Conservation (phyloP, 1,284 basidiomycete species). For the Malassezia globosa region DNA sequence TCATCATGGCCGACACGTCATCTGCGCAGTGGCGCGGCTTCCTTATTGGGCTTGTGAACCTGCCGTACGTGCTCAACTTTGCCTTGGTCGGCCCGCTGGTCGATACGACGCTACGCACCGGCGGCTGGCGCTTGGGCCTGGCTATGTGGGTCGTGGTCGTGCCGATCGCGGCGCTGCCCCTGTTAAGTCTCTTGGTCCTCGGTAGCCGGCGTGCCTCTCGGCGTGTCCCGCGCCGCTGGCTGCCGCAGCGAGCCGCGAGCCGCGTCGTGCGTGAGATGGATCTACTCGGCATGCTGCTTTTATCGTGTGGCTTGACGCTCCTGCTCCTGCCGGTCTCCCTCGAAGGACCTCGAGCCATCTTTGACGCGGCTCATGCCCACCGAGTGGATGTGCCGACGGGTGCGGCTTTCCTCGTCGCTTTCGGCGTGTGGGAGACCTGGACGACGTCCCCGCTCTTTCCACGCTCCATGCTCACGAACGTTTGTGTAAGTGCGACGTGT, state of each 20-base stretch:
- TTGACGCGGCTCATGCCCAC: background rate
- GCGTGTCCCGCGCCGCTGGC: background rate
- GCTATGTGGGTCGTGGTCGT: conserved; percentile 51
- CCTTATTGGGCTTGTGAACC: conserved; percentile 53
- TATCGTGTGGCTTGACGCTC: conserved; percentile 54
- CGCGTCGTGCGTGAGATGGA: conserved; percentile 53
- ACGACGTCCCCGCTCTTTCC: conserved; percentile 51
- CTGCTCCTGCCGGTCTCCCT: conserved; percentile 62
- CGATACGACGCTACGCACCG: conserved; percentile 52
- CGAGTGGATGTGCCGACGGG: conserved; percentile 42
- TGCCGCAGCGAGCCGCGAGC: conserved; percentile 7
- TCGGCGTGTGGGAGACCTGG: conserved; percentile 49
- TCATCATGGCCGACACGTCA: conserved; percentile 61
- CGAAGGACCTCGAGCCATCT: conserved; percentile 22
- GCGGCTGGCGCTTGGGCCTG: conserved; percentile 64
- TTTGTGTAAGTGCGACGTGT: conserved; percentile 43
- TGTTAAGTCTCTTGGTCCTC: conserved; percentile 35
- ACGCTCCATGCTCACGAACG: conserved; percentile 41
- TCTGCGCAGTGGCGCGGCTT: conserved; percentile 67
- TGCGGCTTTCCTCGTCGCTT: conserved; percentile 48
- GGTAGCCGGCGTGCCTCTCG: conserved; percentile 30
- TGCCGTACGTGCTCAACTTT: conserved; percentile 59
- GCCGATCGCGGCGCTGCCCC: conserved; percentile 36
- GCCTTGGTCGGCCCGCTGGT: conserved; percentile 59
- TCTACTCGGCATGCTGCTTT: conserved; percentile 58